Evolutionary conservation across 208 protist genomes (phyloP), one percentile per base, ranked within the genome.

Genomic region (Angomonas desouzai): DNA sequence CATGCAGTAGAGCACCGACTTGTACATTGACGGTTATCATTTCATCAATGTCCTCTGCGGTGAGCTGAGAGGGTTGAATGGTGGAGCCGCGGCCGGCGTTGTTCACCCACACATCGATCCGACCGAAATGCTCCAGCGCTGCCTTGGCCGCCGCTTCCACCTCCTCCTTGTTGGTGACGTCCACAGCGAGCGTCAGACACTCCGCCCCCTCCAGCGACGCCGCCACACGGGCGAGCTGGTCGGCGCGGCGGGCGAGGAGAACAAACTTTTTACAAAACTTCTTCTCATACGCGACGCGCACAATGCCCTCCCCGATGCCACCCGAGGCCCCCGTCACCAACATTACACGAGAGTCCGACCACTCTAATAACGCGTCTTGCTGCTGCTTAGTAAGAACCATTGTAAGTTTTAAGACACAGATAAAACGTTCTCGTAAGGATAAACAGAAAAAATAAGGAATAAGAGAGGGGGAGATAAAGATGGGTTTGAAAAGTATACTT

Each of bases 11-110:
- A 67, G 43, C 2, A 36, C 48, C 2, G 40, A 45, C 62, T 67
- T 67, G 20, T n/a, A 67, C 62, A 36, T 67, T 67, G 6, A 59
- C 49, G 48, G 2, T 32, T 13, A 67, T 67, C 62, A 67, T 67
- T 13, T 59, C 49, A 40, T 67, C 62, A 23, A 67, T 67, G 9
- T 58, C 33, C 1, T 45, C 48, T 18, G 33, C 62, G 13, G 27
- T 47, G n/a, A 59, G 49, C 36, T 60, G 6, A 1, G 48, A 55
- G 30, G 62, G 48, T 4, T 25, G 2, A 9, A 48, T 7, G 4
- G 48, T 67, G 62, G 47, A 45, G 33, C 62, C 62, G 23, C 25
- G 29, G 34, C 62, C 62, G 11, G 62, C 62, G 62, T 59, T 60
- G 51, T 67, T 67, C 22, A 67, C 33, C 62, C 62, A 67, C 36